Evolutionary conservation across 2,329 filamentous ascomycete genomes (phyloP).

Genomic region (Fusarium compactum): DNA sequence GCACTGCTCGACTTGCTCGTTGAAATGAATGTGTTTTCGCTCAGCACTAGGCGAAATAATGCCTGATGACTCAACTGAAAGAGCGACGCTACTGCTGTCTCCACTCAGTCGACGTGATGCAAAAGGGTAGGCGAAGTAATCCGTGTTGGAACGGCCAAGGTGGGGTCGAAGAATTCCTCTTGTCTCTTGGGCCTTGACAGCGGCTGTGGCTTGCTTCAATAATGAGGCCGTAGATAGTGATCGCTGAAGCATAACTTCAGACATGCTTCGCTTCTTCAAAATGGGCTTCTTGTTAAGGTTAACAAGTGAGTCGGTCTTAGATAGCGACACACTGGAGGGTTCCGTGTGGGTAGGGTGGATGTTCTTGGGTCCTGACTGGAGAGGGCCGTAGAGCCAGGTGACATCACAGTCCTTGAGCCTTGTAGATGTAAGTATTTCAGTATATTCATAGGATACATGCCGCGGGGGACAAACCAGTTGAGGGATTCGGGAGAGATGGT

Average conservation of each 20-base stretch:
- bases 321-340: constrained; percentile 58
- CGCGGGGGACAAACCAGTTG: constrained; percentile 76
- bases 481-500: constrained; percentile 92
- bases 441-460: constrained; percentile 1
- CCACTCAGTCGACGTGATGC: constrained; percentile 71
- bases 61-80: constrained; percentile 79
- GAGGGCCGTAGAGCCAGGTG: constrained; percentile 95
- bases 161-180: constrained; percentile 63
- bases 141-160: constrained; percentile 74
- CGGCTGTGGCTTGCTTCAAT: constrained; percentile 88
- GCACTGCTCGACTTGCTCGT: constrained; percentile 94
- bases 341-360: constrained; percentile 61
- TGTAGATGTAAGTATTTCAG: constrained; percentile 47
- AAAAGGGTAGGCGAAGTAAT: constrained; percentile 75
- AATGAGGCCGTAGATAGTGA: constrained; percentile 90
- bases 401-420: constrained; percentile 98
- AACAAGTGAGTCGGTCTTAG: constrained; percentile 73
- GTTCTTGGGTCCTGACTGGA: constrained; percentile 77
- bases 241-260: constrained; percentile 91
- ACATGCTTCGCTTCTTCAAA: constrained; percentile 95
- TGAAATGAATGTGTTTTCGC: constrained; percentile 93
- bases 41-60: constrained; percentile 71
- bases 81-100: constrained; percentile 71
- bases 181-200: constrained; percentile 84
- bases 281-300: constrained; percentile 84